Conservation (phyloP, 2,329 filamentous ascomycete genomes). For the Colletotrichum sojae region DNA sequence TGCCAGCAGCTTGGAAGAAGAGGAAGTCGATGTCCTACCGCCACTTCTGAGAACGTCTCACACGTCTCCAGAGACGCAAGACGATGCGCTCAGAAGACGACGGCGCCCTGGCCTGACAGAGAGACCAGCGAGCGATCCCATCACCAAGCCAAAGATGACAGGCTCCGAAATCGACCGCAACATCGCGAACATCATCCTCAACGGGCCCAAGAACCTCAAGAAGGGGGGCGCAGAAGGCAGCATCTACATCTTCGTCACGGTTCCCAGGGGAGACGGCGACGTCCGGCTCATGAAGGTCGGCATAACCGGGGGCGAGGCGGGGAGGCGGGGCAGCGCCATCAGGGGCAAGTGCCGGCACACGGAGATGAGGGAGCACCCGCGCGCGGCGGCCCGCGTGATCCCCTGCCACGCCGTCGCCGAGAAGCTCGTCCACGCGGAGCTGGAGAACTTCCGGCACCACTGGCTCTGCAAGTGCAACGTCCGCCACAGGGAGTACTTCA, state of each 20-base stretch:
- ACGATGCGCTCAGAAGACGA: neutral
- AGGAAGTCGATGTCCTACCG: too few species aligned
- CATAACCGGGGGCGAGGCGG: neutral
- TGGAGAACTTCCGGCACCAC: slow-evolving; percentile 6
- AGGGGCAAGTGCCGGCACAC: neutral
- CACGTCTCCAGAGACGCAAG: neutral
- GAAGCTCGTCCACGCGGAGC: slow-evolving; percentile 18
- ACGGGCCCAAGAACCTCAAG: neutral
- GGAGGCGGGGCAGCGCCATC: too few species aligned
- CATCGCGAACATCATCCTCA: neutral
- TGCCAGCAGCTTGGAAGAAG: neutral
- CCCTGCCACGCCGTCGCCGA: slow-evolving; percentile 3
- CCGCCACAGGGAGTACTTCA: slow-evolving; percentile 17
- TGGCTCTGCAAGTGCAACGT: neutral
- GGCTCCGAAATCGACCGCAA: neutral
- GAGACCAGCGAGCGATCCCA: neutral
- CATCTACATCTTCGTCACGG: neutral
- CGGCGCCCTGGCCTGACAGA: neutral
- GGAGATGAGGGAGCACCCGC: neutral
- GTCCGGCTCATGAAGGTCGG: slow-evolving; percentile 1
- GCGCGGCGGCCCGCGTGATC: neutral
- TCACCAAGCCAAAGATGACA: neutral
- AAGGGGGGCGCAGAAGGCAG: neutral
- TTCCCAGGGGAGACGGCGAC: neutral
- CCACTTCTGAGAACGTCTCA: neutral